phyloP scores from a whole-genome alignment of 805 yeast species.

The Teunomyces aglyptinius region DNA sequence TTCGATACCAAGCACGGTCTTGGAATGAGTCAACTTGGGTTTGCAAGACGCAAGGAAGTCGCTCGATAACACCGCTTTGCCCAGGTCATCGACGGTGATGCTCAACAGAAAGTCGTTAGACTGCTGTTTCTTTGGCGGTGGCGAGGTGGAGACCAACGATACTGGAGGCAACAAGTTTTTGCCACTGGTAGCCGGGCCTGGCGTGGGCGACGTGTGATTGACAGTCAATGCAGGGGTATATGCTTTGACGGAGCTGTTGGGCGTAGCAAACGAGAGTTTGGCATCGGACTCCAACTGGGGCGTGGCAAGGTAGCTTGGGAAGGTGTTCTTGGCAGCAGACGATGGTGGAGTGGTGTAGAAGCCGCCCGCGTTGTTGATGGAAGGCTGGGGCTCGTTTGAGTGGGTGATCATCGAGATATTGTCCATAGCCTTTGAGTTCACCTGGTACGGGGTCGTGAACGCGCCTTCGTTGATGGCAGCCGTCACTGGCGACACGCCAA shows the following conservation, averaged over 20 bases:
- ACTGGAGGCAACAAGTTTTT: constrained; percentile 16
- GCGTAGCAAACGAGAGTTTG: constrained; percentile 6
- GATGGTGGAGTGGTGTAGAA: constrained; percentile 22
- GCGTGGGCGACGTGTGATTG: constrained; percentile 4
- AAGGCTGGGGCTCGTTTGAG: constrained; percentile 6
- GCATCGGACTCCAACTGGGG: constrained; percentile 8
- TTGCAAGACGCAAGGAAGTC: constrained; percentile 14
- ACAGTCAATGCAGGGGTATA: constrained; percentile 3
- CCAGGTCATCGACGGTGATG: constrained; percentile 40
- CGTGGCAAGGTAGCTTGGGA: constrained; percentile 10
- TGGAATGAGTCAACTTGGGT: constrained; percentile 23
- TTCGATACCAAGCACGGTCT: constrained; percentile 30
- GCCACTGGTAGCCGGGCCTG: not conserved
- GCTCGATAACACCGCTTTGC: constrained; percentile 37
- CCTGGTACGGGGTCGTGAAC: constrained; percentile 19
- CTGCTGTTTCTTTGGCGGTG: not conserved
- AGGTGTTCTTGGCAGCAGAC: constrained; percentile 13
- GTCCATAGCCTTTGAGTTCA: constrained; percentile 34
- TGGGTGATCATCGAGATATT: constrained; percentile 33
- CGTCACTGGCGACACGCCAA: constrained; percentile 17
- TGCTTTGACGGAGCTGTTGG: constrained; percentile 5
- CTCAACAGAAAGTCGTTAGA: constrained; percentile 29
- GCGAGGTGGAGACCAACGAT: constrained; percentile 1
- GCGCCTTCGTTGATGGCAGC: constrained; percentile 13
- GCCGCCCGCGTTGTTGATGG: not conserved